A percentile compares a stretch with the other conserved stretches of the same genome.
These are phyloP conservation scores for Cystoderma amianthinum DNA, from an alignment of 768 basidiomycete species.

Conservation along the genomic window DNA sequence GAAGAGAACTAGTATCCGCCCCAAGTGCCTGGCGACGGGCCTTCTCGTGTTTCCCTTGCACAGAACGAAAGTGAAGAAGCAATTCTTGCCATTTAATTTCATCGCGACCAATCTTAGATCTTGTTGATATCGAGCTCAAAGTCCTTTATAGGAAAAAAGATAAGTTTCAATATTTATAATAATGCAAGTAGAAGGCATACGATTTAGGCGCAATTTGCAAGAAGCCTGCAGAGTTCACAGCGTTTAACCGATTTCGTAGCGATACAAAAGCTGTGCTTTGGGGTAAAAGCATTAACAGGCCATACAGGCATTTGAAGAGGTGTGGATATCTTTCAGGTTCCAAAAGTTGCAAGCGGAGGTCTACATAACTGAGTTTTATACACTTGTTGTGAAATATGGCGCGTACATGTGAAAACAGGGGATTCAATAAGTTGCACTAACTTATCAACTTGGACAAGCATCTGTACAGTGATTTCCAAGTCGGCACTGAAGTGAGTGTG, in stretches of 20 bases:
- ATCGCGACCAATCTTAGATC: conserved; percentile 75
- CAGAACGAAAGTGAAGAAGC: conserved; percentile 82
- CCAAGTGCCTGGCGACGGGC: conserved; percentile 73
- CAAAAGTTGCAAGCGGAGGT: conserved; percentile 85
- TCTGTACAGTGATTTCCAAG: conserved; percentile 89
- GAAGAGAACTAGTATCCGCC: conserved; percentile 48
- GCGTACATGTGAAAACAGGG: conserved; percentile 96
- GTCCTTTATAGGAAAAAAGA: conserved; percentile 6
- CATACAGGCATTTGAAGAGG: conserved; percentile 96
- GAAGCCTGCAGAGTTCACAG: conserved; percentile 93
- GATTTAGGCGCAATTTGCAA: conserved; percentile 84
- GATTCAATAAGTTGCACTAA: conserved; percentile 97
- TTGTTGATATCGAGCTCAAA: conserved; percentile 35
- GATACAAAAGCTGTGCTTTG: conserved; percentile 97
- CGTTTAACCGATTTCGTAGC: conserved; percentile 86
- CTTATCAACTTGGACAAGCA: conserved; percentile 95
- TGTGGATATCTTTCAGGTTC: conserved; percentile 97
- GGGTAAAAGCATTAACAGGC: conserved; percentile 92
- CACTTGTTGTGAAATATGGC: no score
- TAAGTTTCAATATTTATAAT: no score
- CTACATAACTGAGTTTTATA: no score
- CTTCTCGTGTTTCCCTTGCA: conserved; percentile 91
- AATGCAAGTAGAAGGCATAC: conserved; percentile 32
- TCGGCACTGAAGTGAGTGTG: conserved; percentile 60
- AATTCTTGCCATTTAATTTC: conserved; percentile 99